Base-by-base conservation (phyloP, 2,329 filamentous ascomycete genomes). In the Pestalotiopsis sp. region DNA sequence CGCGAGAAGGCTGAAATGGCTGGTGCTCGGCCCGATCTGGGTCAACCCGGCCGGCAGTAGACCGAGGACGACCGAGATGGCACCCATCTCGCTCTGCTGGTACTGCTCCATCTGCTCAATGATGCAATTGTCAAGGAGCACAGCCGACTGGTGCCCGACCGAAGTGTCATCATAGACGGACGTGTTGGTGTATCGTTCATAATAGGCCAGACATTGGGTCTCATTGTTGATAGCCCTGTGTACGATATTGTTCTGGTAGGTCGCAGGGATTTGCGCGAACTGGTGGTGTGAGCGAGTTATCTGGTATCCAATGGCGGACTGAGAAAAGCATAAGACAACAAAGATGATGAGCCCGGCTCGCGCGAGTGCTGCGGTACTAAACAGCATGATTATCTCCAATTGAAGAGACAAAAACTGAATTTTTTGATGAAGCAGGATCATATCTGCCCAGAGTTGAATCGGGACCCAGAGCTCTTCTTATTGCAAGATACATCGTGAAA, bases 61-160 rank as follows among this genome's bases (percentile, higher is more conserved):
- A 6, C 64, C 64, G 4, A 66, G 39, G 11, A 38, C 39, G 64
- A 66, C 39, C n/a, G 38, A 56, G 1, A 66, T 56, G 23, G 20
- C 25, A 9, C 39, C 36, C 20, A 66, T 31, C 41, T 66, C 64
- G 45, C 39, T 31, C 25, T 52, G 14, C 39, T 25, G 23, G 7
- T 52, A 66, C 25, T 66, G 20, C 4, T 41, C 38, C 23, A 66
- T 41, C 25, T 27, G n/a, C 20, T 38, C 23, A 4, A 66, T 52
- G 45, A 66, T 66, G 64, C 45, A 66, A 2, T 38, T 66, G 20
- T 41, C 64, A 23, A 66, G 64, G 45, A 52, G 45, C 39, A 52
- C 45, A 2, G 64, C 64, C 20, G 45, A 52, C 9, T 52, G 39
- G 64, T 66, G 64, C 9, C 64, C 64, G 2, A 27, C 7, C 0